Evolutionary conservation across 495 filamentous ascomycete species (phyloP), one percentile per base, ranked within the genome.

Genomic region (Friedmanniomyces simplex): DNA sequence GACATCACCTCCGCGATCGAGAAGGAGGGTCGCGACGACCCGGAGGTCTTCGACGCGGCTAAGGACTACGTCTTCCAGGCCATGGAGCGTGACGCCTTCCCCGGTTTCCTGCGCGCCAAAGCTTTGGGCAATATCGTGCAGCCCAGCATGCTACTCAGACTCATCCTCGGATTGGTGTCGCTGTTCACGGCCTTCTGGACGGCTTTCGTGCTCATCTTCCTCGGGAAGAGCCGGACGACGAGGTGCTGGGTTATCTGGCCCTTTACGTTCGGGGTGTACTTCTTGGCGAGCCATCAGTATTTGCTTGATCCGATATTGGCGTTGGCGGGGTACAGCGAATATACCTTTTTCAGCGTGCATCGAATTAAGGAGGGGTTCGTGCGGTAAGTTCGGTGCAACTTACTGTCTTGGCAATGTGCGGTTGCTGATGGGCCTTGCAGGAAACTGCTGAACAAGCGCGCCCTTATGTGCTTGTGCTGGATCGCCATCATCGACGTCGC

Each of bases 11-110:
- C 82, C 43, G 77, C 85, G 16, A 89, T 99, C 54, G 93, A 99
- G 69, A 84, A 91, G 54, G 81, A 86, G 54, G 86, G 86, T 43
- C 82, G 93, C 65, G 94, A 96, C 62, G 93, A 99, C 67, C 93
- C 93, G 0, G 93, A 97, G 68, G 83, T 99, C 12, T 99, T 99
- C 61, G 91, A 96, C 68, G 83, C 86, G 1, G 93, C 93, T 25
- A 97, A 97, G 71, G 94, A 99, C 73, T 99, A 97, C 68, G 91
- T 96, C 47, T 99, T 96, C 71, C 94, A 97, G 68, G 93, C 93
- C 2, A 99, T 99, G 94, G 93, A 99, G 71, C 83, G 94, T 42
- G 93, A 97, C 72, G 93, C 93, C 14, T 98, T 96, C 71, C 93
- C 93, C 3, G 91, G 91, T 22, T 98, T 98, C 76, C 79, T 98